Evolutionary conservation across 2,329 filamentous ascomycete species (phyloP).

Genomic region (Aureobasidium vineae): DNA sequence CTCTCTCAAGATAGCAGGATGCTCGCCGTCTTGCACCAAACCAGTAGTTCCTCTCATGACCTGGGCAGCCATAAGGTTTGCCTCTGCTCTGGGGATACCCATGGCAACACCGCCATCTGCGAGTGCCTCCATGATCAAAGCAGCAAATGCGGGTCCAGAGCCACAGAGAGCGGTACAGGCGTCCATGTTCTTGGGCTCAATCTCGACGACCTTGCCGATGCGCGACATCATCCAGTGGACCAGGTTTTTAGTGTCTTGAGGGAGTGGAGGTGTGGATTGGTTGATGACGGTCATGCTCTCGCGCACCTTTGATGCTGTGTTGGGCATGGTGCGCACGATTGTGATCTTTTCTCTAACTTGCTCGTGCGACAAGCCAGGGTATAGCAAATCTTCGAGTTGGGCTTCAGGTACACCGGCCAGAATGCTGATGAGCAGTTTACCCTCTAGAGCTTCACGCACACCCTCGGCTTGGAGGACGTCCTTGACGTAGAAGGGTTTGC

Average conservation of each 20-base stretch:
- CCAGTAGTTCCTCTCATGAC: constrained; percentile 71
- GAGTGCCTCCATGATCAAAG: constrained; percentile 70
- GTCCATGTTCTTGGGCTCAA: constrained; percentile 68
- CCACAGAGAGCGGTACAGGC: constrained; percentile 71
- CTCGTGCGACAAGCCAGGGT: constrained; percentile 53
- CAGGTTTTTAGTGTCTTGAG: constrained; percentile 53
- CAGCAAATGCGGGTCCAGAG: constrained; percentile 72
- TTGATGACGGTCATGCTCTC: constrained; percentile 80
- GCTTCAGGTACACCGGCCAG: constrained; percentile 71
- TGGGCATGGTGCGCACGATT: constrained; percentile 79
- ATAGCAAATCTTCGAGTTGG: constrained; percentile 65
- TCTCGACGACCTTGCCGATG: constrained; percentile 67
- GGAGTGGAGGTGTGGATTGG: constrained; percentile 58
- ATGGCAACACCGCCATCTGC: constrained; percentile 77
- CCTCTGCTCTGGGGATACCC: constrained; percentile 70
- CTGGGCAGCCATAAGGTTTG: constrained; percentile 74
- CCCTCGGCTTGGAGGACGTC: constrained; percentile 66
- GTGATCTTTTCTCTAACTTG: constrained; percentile 51
- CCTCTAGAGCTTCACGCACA: constrained; percentile 69
- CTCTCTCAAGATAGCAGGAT: constrained; percentile 71
- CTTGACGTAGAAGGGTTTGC: constrained; percentile 74
- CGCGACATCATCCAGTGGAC: constrained; percentile 74
- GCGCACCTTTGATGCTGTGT: constrained; percentile 74
- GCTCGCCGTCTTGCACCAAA: constrained; percentile 67
- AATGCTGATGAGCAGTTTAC: constrained; percentile 80